Conservation (phyloP, 2,329 filamentous ascomycete species). For the Achaetomium macrosporum region DNA sequence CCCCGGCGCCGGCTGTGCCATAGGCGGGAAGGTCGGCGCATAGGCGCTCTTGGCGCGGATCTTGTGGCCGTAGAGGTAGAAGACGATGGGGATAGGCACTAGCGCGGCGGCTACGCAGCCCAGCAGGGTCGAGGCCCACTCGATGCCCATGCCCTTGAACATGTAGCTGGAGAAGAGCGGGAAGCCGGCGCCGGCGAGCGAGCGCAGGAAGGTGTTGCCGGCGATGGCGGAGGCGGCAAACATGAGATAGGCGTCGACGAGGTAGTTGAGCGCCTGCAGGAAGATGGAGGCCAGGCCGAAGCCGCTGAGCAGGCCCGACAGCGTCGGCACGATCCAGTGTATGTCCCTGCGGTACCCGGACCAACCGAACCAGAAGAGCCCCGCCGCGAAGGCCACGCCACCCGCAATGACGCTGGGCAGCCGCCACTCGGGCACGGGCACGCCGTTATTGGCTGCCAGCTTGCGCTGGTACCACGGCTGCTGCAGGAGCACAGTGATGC, state of each 20-base stretch:
- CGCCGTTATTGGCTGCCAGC: constrained; percentile 59
- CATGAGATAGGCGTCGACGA: constrained; percentile 69
- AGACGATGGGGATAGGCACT: constrained; percentile 57
- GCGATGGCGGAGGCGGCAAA: constrained; percentile 75
- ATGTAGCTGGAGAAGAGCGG: constrained; percentile 72
- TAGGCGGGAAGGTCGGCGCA: constrained; percentile 40
- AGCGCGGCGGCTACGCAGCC: constrained; percentile 53
- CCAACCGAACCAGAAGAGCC: constrained; percentile 77
- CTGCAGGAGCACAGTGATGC: constrained; percentile 54
- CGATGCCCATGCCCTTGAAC: constrained; percentile 56
- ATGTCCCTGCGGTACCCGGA: constrained; percentile 52
- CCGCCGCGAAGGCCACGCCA: constrained; percentile 53
- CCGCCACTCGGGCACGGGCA: constrained; percentile 62
- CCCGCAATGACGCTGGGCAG: constrained; percentile 56
- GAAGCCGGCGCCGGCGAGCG: constrained; percentile 70
- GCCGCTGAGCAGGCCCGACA: constrained; percentile 59
- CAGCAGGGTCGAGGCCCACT: constrained; percentile 57
- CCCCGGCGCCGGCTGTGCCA: constrained; percentile 22
- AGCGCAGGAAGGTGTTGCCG: constrained; percentile 75
- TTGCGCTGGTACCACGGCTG: constrained; percentile 65
- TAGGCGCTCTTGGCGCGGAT: constrained; percentile 52
- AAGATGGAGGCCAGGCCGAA: constrained; percentile 80
- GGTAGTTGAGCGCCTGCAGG: constrained; percentile 73
- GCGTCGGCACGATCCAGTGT: constrained; percentile 59
- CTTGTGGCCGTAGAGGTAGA: constrained; percentile 53